These are phyloP conservation scores for Dunaliella primolecta DNA, from an alignment of 139 green algal genomes.

Conservation along the genomic window DNA sequence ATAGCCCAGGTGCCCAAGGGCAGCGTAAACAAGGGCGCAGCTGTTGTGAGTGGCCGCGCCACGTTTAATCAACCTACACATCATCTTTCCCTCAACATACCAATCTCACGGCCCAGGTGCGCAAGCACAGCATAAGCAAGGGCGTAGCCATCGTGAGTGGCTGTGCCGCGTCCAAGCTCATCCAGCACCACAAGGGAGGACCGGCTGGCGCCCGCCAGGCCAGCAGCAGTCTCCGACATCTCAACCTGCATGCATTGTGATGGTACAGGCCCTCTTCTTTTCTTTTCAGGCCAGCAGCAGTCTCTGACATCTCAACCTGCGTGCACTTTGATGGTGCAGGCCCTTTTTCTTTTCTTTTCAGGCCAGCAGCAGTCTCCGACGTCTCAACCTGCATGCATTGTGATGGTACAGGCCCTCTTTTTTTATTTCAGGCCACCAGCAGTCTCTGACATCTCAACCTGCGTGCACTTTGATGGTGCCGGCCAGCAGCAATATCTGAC, in stretches of 20 bases:
- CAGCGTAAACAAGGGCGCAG: too few species aligned
- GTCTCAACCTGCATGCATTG: conserved; percentile 89
- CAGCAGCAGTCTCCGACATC: conserved; percentile 82
- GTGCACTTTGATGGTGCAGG: conserved; percentile 38
- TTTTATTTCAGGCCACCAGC: conserved; percentile 76
- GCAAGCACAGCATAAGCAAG: conserved; percentile 28
- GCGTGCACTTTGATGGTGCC: conserved; percentile 40
- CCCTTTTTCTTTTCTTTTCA: too few species aligned
- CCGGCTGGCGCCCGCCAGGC: conserved; percentile 58
- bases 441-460: conserved; percentile 91
- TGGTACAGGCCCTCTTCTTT: too few species aligned
- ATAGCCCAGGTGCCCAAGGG: too few species aligned
- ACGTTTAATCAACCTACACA: too few species aligned
- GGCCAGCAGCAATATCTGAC: conserved; percentile 75
- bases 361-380: conserved; percentile 76
- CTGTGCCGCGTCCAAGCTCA: conserved; percentile 74
- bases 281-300: conserved; percentile 75
- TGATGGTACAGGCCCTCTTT: too few species aligned
- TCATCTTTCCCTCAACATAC: too few species aligned
- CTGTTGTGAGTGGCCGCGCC: too few species aligned
- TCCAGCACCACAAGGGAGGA: conserved; percentile 84
- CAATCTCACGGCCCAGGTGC: neutral
- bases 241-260: conserved; percentile 86
- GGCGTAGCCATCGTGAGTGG: conserved; percentile 44
- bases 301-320: conserved; percentile 91